Conservation (phyloP, 768 basidiomycete genomes). For the Suillus ampliporus region DNA sequence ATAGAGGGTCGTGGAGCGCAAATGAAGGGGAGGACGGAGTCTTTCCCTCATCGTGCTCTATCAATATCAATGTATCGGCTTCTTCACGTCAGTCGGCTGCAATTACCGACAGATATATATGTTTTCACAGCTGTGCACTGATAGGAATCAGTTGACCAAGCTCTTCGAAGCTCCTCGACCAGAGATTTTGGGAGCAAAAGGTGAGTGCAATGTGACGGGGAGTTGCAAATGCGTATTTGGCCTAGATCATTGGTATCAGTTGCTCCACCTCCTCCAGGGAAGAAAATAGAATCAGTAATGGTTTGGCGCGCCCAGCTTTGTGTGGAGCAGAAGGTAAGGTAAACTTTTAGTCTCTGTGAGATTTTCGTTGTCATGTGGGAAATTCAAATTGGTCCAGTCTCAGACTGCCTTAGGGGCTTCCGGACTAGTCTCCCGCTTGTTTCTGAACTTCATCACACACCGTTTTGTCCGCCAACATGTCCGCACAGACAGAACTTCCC, state of each 20-base stretch:
- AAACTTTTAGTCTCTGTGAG: not conserved
- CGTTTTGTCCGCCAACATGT: constrained; percentile 28
- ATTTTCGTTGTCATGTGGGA: constrained; percentile 1
- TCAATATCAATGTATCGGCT: not conserved
- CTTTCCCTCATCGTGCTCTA: constrained; percentile 16
- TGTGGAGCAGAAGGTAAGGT: too few relatives aligned
- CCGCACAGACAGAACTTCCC: constrained; percentile 18
- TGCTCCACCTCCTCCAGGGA: not conserved
- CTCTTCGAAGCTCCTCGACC: not conserved
- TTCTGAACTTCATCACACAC: not conserved
- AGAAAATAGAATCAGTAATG: not conserved
- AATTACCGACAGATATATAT: constrained; percentile 3
- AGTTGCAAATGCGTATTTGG: not conserved
- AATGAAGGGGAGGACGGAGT: constrained; percentile 21
- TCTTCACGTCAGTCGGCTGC: constrained; percentile 15
- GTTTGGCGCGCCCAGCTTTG: too few relatives aligned
- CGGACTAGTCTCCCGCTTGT: not conserved
- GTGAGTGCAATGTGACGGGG: not conserved
- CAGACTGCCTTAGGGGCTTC: not conserved
- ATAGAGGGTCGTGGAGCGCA: constrained; percentile 19
- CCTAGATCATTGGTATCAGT: too few relatives aligned
- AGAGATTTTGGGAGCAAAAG: not conserved
- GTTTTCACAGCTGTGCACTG: not conserved
- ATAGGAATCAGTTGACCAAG: not conserved
- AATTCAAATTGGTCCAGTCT: not conserved